phyloP scores from a whole-genome alignment of 768 basidiomycete species.

The Serendipita vermifera region DNA sequence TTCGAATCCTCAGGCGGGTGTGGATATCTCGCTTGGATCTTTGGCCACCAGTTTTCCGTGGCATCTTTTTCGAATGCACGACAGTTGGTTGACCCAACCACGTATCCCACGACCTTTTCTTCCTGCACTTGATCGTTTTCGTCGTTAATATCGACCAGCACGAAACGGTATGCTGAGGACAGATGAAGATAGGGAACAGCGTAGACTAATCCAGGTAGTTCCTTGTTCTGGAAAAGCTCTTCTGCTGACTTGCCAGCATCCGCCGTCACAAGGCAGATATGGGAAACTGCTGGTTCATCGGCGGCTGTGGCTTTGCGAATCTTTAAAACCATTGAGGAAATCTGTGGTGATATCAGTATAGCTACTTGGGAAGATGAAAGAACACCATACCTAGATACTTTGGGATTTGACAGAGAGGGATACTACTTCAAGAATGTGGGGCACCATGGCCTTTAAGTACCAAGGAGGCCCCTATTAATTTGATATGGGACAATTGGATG shows the following conservation, averaged over 20 bases:
- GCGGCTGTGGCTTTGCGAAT: constrained; percentile 44
- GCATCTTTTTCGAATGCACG: constrained; percentile 47
- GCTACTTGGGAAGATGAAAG: no score
- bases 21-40: constrained; percentile 43
- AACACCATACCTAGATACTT: no score
- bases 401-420: no score
- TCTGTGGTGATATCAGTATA: no score
- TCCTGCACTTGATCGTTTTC: constrained; percentile 23
- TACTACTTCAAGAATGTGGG: no score
- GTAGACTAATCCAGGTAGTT: constrained; percentile 52
- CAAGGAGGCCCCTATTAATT: no score
- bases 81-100: constrained; percentile 55
- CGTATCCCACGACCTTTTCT: constrained; percentile 50
- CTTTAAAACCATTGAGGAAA: constrained; percentile 27
- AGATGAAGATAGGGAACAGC: constrained; percentile 64
- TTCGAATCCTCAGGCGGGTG: constrained; percentile 17
- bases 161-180: constrained; percentile 38
- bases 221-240: constrained; percentile 20
- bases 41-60: constrained; percentile 51
- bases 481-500: no score
- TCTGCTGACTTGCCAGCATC: constrained; percentile 58
- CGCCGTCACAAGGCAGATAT: constrained; percentile 62
- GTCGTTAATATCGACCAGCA: constrained; percentile 39
- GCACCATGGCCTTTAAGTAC: no score
- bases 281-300: constrained; percentile 47